phyloP scores from a whole-genome alignment of 2,329 filamentous ascomycete species.

The Apiospora sp. region DNA sequence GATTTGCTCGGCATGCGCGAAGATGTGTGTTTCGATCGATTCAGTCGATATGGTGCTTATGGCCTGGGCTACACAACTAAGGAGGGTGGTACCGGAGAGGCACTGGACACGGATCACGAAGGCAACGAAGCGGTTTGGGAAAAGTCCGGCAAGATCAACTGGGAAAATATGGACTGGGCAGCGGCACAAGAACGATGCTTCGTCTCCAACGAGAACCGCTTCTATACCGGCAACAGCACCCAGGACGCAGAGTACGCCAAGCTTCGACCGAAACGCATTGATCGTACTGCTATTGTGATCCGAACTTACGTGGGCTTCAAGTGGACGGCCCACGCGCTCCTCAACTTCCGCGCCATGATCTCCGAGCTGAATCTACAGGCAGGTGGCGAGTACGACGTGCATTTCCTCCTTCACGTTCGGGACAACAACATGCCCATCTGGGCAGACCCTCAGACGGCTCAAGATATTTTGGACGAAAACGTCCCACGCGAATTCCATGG shows the following conservation, averaged over 20 bases:
- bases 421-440: slow-evolving; percentile 82
- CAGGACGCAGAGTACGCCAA: slow-evolving; percentile 39
- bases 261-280: slow-evolving; percentile 48
- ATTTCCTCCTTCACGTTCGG: slow-evolving; percentile 86
- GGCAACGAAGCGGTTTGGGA: slow-evolving; percentile 69
- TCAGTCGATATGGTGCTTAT: slow-evolving; percentile 84
- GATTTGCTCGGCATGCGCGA: slow-evolving; percentile 75
- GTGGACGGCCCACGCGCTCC: slow-evolving; percentile 78
- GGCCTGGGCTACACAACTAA: slow-evolving; percentile 81
- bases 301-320: slow-evolving; percentile 82
- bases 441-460: slow-evolving; percentile 78
- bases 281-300: slow-evolving; percentile 78
- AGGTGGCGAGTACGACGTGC: slow-evolving; percentile 82
- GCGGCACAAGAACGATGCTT: slow-evolving; percentile 62
- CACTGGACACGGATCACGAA: slow-evolving; percentile 75
- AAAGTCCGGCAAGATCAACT: slow-evolving; percentile 63
- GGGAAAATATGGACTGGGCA: slow-evolving; percentile 62
- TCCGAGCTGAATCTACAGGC: slow-evolving; percentile 80
- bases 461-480: slow-evolving; percentile 72
- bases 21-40: slow-evolving; percentile 88
- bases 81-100: slow-evolving; percentile 75
- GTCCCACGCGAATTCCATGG: slow-evolving; percentile 79
- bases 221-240: slow-evolving; percentile 51
- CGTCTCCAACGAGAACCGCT: slow-evolving; percentile 70
- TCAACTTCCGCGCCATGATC: slow-evolving; percentile 84